A percentile compares a stretch with the other conserved stretches of the same genome.
Evolutionary conservation across 2,329 filamentous ascomycete species (phyloP).

Genomic region (Xylaria sp.): DNA sequence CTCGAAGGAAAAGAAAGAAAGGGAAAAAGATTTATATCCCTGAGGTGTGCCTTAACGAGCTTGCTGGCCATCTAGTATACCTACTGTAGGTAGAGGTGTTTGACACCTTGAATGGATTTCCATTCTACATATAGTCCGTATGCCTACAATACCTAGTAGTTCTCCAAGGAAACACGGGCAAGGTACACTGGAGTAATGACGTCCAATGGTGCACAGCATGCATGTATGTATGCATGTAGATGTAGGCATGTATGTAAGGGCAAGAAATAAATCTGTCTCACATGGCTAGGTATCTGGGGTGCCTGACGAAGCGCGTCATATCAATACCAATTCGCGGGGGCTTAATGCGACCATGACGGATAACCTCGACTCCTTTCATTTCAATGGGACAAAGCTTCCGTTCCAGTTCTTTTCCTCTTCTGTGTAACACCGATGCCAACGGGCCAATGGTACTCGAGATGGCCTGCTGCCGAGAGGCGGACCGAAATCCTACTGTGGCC

Average conservation of each 20-base stretch:
- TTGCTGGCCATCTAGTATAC: too few species aligned
- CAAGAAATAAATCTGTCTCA: constrained; percentile 1
- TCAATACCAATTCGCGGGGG: not conserved
- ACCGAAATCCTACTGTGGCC: constrained; percentile 13
- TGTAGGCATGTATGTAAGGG: too few species aligned
- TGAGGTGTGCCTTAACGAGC: too few species aligned
- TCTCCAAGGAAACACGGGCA: not conserved
- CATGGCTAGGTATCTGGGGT: not conserved
- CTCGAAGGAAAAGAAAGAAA: too few species aligned
- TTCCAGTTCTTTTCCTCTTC: constrained; percentile 25
- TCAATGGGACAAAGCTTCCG: constrained; percentile 4
- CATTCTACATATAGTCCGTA: too few species aligned
- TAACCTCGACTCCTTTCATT: constrained; percentile 13
- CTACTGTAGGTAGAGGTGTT: too few species aligned
- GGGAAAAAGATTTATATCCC: too few species aligned
- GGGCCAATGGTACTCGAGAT: constrained; percentile 14
- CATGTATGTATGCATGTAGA: too few species aligned
- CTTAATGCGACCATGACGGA: not conserved
- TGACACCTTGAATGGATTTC: too few species aligned
- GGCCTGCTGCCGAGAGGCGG: constrained; percentile 9
- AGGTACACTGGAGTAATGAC: not conserved
- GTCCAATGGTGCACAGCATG: not conserved
- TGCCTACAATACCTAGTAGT: too few species aligned
- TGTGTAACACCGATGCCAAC: not conserved
- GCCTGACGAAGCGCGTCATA: constrained; percentile 7